Evolutionary conservation across 192 early-diverging fungal genomes (phyloP), one percentile per base, ranked within the genome.

Genomic region (Chytriomyces hyalinus): DNA sequence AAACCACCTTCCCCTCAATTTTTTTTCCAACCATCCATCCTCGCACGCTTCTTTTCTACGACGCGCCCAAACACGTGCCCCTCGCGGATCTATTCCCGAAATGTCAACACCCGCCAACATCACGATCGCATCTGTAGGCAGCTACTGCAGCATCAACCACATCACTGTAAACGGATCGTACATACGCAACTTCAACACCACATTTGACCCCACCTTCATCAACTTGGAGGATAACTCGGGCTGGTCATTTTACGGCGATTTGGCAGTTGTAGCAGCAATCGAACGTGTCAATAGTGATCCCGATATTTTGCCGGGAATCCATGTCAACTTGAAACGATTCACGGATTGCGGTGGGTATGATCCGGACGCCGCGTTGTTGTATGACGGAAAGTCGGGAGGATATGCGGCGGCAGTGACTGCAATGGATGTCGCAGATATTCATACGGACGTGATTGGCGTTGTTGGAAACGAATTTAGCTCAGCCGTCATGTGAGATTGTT

Each of bases 401-500:
- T 73, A 44, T 44, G 71, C 71, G 22, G 2, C 59, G 13, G 10
- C 59, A 17, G 24, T 73, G 9, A 73, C 49, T 43, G 26, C 49
- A 13, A 10, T 20, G n/a, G 71, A 73, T 43, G 62, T 73, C 20
- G 15, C 13, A 7, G 71, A 73, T 8, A n/a, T 13, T 43, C 8
- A 62, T 48, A 9, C n/a, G 11, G 71, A 73, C n/a, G 60, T 73
- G 22, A 43, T 73, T 61, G 71, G 57, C 44, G 71, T 73, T 8
- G 62, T 73, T 46, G 53, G 59, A 6, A 44, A 60, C n/a, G 71
- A 73, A 73, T 73, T 62, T 36, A 36, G 24, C 6, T 28, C 69
- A 57, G 57, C 69, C 9, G 22, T 51, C 7, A 15, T n/a, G 50
- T 65, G 26, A 13, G 63, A 59, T 59, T 59, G 15, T 59, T 5